Conservation (phyloP, 208 protist species). For the Wallacemonas collosoma region DNA sequence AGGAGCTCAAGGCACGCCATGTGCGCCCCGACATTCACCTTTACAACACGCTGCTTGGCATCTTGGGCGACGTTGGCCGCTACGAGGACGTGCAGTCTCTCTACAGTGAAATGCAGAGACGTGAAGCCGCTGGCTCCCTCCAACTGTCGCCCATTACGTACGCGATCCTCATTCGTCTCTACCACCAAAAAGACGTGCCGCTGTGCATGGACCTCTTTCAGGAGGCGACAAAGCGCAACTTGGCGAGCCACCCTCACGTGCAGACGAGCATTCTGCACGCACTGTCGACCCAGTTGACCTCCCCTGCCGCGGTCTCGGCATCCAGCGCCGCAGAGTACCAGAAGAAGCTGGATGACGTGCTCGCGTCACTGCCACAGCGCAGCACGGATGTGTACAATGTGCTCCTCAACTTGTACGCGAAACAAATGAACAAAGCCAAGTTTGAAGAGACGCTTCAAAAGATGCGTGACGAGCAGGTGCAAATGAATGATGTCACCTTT, state of each 20-base stretch:
- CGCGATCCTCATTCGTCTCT: slow-evolving; percentile 77
- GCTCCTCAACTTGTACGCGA: slow-evolving; percentile 80
- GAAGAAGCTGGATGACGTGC: slow-evolving; percentile 52
- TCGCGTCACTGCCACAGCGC: slow-evolving; percentile 56
- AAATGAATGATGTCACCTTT: slow-evolving; percentile 91
- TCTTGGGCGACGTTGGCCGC: slow-evolving; percentile 72
- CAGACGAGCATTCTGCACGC: slow-evolving; percentile 83
- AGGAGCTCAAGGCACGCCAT: slow-evolving; percentile 57
- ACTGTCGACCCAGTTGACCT: slow-evolving; percentile 22
- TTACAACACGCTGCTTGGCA: slow-evolving; percentile 83
- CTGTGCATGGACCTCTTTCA: slow-evolving; percentile 54
- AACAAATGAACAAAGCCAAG: slow-evolving; percentile 56
- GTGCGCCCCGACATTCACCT: slow-evolving; percentile 76
- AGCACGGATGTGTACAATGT: slow-evolving; percentile 88
- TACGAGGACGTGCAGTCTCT: slow-evolving; percentile 53
- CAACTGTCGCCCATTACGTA: slow-evolving; percentile 79
- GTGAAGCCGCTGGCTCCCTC: slow-evolving; percentile 73
- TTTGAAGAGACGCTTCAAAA: slow-evolving; percentile 72
- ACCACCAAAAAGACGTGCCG: slow-evolving; percentile 40
- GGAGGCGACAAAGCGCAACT: slow-evolving; percentile 63
- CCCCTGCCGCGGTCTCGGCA: slow-evolving; percentile 1
- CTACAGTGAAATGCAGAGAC: slow-evolving; percentile 62
- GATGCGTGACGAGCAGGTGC: slow-evolving; percentile 69
- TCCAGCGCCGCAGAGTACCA: slow-evolving; percentile 1
- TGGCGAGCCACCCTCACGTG: slow-evolving; percentile 81